Base-by-base conservation (phyloP, 116 monocot genomes). In the Papilionanthe hybrid region DNA sequence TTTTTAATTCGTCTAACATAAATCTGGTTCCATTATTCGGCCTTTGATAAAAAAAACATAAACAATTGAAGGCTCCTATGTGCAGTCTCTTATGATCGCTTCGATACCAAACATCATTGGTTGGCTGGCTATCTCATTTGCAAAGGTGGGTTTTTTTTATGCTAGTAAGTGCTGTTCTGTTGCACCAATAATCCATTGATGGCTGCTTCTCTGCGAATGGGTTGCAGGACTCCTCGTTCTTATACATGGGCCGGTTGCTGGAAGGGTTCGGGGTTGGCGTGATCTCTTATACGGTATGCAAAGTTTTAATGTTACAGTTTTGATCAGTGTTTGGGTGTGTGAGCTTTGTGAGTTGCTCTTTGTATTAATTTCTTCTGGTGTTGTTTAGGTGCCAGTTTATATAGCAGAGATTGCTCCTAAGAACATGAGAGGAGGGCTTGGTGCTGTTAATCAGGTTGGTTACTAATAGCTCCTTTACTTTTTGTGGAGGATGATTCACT, bases 361-460 rank as follows among this genome's bases (percentile, higher is more conserved):
- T 27, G 68, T 11, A 30, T 41, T 68, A 63, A 8, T 75, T 8
- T 55, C 45, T 75, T 55, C 8, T 56, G 69, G 19, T 81, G 57
- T 83, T 49, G 12, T 29, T 79, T 67, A 96, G 96, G 96, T 96
- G 23, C 96, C 93, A 30, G 92, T 94, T 25, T 97, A 97, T 72
- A 97, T 97, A 83, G 97, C 97, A 18, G 97, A 97, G 86, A 97
- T 97, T 55, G 80, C 96, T 83, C 94, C 96, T 47, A 94, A 92
- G 80, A 92, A 92, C 81, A 79, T 91, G 89, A 92, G 94, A 82
- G 97, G 97, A 32, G 82, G 85, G 22, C 97, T 97, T 77, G 97
- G 94, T 55, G 80, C 97, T 48, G 94, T 97, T 50, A 92, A 97
- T 83, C 97, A 97, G 90, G 94, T 97, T 55, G 4, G 55, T 79